Percentiles rank a stretch among this genome's conserved stretches.
phyloP scores from a whole-genome alignment of 352 stramenopile genomes.

The Phytophthora pisi region DNA sequence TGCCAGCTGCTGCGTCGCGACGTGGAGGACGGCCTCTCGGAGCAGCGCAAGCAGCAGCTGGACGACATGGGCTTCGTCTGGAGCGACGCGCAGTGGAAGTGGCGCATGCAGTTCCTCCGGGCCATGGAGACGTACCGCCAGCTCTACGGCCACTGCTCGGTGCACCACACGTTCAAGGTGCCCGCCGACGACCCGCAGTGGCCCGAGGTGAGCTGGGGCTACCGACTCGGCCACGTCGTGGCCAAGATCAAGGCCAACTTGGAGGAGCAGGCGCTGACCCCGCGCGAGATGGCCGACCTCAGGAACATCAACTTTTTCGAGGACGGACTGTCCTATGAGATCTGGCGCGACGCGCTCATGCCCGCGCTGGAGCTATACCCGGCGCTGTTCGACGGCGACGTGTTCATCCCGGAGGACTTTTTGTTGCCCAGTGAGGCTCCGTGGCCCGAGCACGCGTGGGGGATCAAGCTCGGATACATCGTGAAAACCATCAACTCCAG shows the following conservation, averaged over 20 bases:
- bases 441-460: constrained; percentile 55
- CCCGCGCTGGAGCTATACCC: constrained; percentile 51
- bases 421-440: constrained; percentile 50
- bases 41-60: constrained; percentile 49
- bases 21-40: constrained; percentile 19
- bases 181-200: constrained; percentile 74
- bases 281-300: constrained; percentile 38
- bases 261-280: constrained; percentile 43
- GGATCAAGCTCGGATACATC: constrained; percentile 59
- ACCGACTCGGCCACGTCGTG: constrained; percentile 71
- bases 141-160: constrained; percentile 86
- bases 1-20: constrained; percentile 90
- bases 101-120: constrained; percentile 60
- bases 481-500: constrained; percentile 51
- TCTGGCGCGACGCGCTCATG: constrained; percentile 48
- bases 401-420: constrained; percentile 58
- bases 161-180: constrained; percentile 91
- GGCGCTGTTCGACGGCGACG: constrained; percentile 19
- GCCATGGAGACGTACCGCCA: constrained; percentile 80
- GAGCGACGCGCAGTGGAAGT: constrained; percentile 75
- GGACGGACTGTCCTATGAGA: constrained; percentile 18
- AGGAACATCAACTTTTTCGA: constrained; percentile 54
- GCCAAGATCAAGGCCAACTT: constrained; percentile 45
- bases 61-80: constrained; percentile 73
- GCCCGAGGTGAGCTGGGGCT: constrained; percentile 80